Base-by-base conservation (phyloP, 1,284 basidiomycete genomes). In the Mrakiaceae sp. region DNA sequence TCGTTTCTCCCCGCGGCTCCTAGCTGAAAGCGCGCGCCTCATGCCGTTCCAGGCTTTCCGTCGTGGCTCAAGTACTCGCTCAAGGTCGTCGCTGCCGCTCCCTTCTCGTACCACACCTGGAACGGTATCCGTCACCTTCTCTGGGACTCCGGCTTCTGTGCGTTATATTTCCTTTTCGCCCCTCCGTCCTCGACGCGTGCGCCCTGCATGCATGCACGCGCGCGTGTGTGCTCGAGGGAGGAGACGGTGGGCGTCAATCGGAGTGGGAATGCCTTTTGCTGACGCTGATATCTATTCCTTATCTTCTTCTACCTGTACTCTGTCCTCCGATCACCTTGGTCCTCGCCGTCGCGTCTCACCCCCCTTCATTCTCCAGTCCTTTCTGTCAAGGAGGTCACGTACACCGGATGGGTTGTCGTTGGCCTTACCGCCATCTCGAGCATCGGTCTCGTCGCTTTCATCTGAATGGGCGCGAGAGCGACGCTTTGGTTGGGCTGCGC, bases 131-230 rank as follows among this genome's bases (percentile, higher is more conserved):
- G 95, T 60, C 95, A 98, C 81, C 79, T 98, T 72, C 77, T 79
- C 42, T 98, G 96, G 95, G 95, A 98, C 77, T 78, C 82, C 73
- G 87, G 87, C 66, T 88, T 87, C 81, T 87, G 94, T 96, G 72
- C 75, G 93, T 82, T 39, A 5, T 9, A n/a, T 27, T 4, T 47
- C 9, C 8, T 48, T 46, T 62, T 44, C 49, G 14, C 43, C 62
- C 42, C 14, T 48, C 4, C 54, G 27, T 46, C n/a, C 27, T 27
- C 27, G 27, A 27, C 27, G 27, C 27, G 27, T 27, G 27, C 27
- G 27, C 27, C 27, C 27, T 27, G 27, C 27, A 27, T 27, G 27
- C 27, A 27, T 27, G 27, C 27, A 27, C 27, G 27, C 27, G 27
- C 27, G 27, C 2, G 27, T 27, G 27, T 27, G 27, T 27, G 27